A percentile compares a stretch with the other conserved stretches of the same genome.
phyloP scores from a whole-genome alignment of 441 rosid species.

The Croton laevigatus region DNA sequence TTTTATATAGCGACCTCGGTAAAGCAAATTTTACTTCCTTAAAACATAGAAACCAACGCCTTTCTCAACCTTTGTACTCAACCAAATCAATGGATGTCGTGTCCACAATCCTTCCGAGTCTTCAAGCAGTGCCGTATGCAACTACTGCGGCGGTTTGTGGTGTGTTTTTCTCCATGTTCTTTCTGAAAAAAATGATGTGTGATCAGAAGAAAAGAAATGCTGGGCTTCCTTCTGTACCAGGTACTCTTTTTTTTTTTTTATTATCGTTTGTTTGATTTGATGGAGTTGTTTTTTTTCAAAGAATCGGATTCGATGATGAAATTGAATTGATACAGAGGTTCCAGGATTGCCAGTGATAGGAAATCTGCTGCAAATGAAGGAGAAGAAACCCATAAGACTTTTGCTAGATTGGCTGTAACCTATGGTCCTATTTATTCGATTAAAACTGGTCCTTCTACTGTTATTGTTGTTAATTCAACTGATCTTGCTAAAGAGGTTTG shows the following conservation, averaged over 20 bases:
- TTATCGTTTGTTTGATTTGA: not conserved
- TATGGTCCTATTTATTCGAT: constrained; percentile 86
- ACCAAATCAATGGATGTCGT: constrained; percentile 17
- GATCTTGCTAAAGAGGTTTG: constrained; percentile 74
- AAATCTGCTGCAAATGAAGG: constrained; percentile 74
- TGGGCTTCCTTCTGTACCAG: constrained; percentile 50
- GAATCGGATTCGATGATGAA: constrained; percentile 5
- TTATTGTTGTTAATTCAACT: constrained; percentile 65
- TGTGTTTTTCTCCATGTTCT: constrained; percentile 38
- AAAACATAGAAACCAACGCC: not conserved
- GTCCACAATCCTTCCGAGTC: constrained; percentile 8
- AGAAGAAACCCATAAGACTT: constrained; percentile 85
- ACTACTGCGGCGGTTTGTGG: constrained; percentile 41
- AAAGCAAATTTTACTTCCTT: too few relatives aligned
- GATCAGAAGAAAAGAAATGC: constrained; percentile 29
- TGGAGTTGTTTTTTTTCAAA: not conserved
- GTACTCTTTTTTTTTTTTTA: constrained; percentile 20
- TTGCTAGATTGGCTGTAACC: constrained; percentile 70
- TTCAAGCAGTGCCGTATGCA: constrained; percentile 34
- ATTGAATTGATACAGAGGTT: constrained; percentile 50
- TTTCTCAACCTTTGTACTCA: not conserved
- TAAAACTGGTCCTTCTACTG: constrained; percentile 57
- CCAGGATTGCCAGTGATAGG: constrained; percentile 78
- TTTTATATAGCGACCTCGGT: too few relatives aligned
- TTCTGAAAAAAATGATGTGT: constrained; percentile 27